Base-by-base conservation (phyloP, 2,329 filamentous ascomycete species). In the Penicillium sumatraense region DNA sequence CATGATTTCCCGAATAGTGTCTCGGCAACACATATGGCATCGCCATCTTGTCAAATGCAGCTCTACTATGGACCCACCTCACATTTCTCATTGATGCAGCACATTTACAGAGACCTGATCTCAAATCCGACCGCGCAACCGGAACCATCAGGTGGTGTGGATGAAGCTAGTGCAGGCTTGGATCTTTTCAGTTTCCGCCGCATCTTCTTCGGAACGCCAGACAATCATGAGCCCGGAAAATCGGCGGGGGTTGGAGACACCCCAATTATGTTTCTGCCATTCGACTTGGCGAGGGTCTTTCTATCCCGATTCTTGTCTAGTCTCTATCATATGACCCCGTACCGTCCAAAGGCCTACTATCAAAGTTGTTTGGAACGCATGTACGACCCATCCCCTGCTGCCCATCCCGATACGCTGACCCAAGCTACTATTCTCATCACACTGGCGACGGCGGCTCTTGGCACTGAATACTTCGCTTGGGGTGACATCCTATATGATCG, bases 21-120 rank as follows among this genome's bases (percentile, higher is more conserved):
- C n/a, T 76, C 77, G 3, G 78, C 78, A 18, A 79, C 76, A 8
- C 78, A 80, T 58, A 73, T 75, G 61, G 70, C 76, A 23, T 78
- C 77, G 1, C 73, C 78, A 1, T 79, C 75, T 18, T 77, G 75
- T 53, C 66, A 72, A 31, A 69, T 79, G 14, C 76, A 80, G 56
- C 66, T 80, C 0, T 80, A 80, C 60, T 80, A 80, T 64, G 78
- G 78, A 0, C 75, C 78, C 0, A 78, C 78, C 0, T 80, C 78
- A 0, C 78, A 80, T 57, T 80, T 80, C 27, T 71, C 77, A 0
- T 69, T 80, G 1, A 73, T 75, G 66, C 72, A 75, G 35, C 66
- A 74, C 20, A 67, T 75, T 10, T 75, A 75, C 45, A 60, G 70
- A 1, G 71, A 71, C 24, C 54, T 75, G 9, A 57, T 72, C 8